A percentile compares a stretch with the other conserved stretches of the same genome.
Conservation (phyloP, 108 stramenopile genomes). For the Cyclotella baltica region DNA sequence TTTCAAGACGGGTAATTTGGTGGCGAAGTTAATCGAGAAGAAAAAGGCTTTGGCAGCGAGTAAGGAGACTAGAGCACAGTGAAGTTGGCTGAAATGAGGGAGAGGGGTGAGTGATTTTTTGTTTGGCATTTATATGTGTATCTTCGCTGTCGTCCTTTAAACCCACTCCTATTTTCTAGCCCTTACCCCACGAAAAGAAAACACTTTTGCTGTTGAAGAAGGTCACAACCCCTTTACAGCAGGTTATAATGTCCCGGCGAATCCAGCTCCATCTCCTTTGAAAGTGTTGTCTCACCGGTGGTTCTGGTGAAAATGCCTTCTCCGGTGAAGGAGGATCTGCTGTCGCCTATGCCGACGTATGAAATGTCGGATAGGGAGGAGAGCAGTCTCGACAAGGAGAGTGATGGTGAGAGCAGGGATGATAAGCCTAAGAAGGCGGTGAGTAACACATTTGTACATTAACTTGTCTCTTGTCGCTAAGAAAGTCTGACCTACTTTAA, state of each 20-base stretch:
- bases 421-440: constrained; percentile 67
- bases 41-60: constrained; percentile 52
- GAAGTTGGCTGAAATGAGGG: constrained; percentile 55
- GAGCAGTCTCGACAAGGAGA: constrained; percentile 71
- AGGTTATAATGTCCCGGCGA: constrained; percentile 37
- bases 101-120: constrained; percentile 29
- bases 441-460: constrained; percentile 3
- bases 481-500: not conserved
- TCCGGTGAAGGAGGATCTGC: constrained; percentile 22
- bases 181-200: too few species aligned
- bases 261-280: constrained; percentile 13
- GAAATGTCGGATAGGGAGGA: constrained; percentile 88
- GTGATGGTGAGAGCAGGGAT: constrained; percentile 59
- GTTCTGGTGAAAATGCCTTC: too few species aligned
- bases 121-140: constrained; percentile 19
- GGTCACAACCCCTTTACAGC: too few species aligned
- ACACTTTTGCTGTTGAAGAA: too few species aligned
- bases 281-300: too few species aligned
- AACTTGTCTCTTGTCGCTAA: not conserved
- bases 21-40: constrained; percentile 37
- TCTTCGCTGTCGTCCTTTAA: constrained; percentile 15
- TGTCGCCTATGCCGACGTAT: constrained; percentile 83
- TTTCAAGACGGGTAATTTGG: not conserved
- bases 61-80: constrained; percentile 62
- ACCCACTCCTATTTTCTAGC: too few species aligned